Percentiles rank a stretch among this genome's conserved stretches.
Evolutionary conservation across 768 basidiomycete genomes (phyloP).

Genomic region (Leccinum arenicola): DNA sequence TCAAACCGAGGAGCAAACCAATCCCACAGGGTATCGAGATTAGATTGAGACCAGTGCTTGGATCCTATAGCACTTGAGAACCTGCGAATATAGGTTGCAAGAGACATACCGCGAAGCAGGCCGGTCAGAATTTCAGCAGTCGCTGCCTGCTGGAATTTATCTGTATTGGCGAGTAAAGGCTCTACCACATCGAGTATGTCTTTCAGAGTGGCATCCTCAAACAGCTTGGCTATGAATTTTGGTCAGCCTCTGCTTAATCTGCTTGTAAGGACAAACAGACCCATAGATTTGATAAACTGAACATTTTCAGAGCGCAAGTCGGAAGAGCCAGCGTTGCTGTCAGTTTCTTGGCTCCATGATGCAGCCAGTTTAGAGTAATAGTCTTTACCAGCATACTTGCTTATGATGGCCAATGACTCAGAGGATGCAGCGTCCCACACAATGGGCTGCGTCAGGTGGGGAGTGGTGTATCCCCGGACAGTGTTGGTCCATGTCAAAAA

Average conservation of each 20-base stretch:
- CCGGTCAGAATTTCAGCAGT: slow-evolving; percentile 74
- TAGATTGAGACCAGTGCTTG: slow-evolving; percentile 74
- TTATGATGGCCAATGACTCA: slow-evolving; percentile 51
- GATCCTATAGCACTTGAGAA: slow-evolving; percentile 47
- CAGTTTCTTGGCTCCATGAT: slow-evolving; percentile 83
- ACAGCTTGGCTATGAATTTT: slow-evolving; percentile 57
- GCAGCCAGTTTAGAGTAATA: slow-evolving; percentile 61
- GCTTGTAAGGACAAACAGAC: slow-evolving; percentile 35
- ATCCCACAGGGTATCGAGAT: slow-evolving; percentile 58
- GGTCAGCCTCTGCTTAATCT: slow-evolving; percentile 38
- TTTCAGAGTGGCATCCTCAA: slow-evolving; percentile 51
- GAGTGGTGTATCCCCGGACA: slow-evolving; percentile 57
- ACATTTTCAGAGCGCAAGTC: slow-evolving; percentile 58
- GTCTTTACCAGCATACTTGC: slow-evolving; percentile 40
- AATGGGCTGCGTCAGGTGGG: slow-evolving; percentile 30
- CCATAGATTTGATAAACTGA: slow-evolving; percentile 46
- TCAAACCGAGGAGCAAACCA: slow-evolving; percentile 68
- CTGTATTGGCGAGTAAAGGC: slow-evolving; percentile 56
- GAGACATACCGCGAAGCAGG: slow-evolving; percentile 60
- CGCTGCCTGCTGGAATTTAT: slow-evolving; percentile 86
- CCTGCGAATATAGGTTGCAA: neutral
- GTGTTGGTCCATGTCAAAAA: slow-evolving; percentile 72
- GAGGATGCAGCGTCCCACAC: slow-evolving; percentile 56
- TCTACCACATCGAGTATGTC: slow-evolving; percentile 56
- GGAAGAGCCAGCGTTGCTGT: slow-evolving; percentile 45